Conservation (phyloP, 2,329 filamentous ascomycete species). For the Arthrocladium fulminans region DNA sequence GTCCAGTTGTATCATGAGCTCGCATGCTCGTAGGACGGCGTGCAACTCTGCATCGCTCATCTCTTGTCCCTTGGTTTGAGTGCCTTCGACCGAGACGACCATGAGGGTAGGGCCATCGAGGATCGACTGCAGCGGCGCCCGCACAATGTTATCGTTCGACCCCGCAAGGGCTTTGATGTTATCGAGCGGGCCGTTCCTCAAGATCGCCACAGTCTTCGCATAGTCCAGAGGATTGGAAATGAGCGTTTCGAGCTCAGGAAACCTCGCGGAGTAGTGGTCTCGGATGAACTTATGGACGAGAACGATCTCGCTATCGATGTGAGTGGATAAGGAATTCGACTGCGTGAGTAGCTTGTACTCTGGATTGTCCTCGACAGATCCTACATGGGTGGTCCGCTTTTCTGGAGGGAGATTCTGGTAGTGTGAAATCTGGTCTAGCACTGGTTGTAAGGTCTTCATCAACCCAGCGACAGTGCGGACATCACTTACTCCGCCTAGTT, state of each 20-base stretch:
- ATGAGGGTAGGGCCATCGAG: slow-evolving; percentile 85
- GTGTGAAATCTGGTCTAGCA: slow-evolving; percentile 74
- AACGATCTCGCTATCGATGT: slow-evolving; percentile 86
- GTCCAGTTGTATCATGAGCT: slow-evolving; percentile 81
- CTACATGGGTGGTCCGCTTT: slow-evolving; percentile 57
- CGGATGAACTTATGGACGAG: slow-evolving; percentile 93
- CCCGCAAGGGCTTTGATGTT: slow-evolving; percentile 72
- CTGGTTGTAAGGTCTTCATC: slow-evolving; percentile 71
- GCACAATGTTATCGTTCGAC: slow-evolving; percentile 68
- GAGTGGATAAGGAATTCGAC: slow-evolving; percentile 80
- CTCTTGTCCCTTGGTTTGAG: slow-evolving; percentile 72
- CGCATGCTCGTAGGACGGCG: slow-evolving; percentile 66
- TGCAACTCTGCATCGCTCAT: slow-evolving; percentile 68
- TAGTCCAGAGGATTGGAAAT: slow-evolving; percentile 91
- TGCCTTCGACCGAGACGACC: slow-evolving; percentile 92
- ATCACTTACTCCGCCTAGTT: slow-evolving; percentile 63
- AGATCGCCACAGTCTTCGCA: slow-evolving; percentile 85
- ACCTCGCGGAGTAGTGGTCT: slow-evolving; percentile 89
- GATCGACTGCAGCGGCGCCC: slow-evolving; percentile 65
- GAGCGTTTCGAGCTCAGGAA: slow-evolving; percentile 83
- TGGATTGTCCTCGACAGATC: slow-evolving; percentile 83
- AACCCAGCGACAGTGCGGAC: slow-evolving; percentile 69
- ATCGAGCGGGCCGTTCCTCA: slow-evolving; percentile 86
- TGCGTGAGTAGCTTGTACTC: slow-evolving; percentile 83
- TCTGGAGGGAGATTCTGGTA: slow-evolving; percentile 62